Base-by-base conservation (phyloP, 2,329 filamentous ascomycete species). In the Davidsoniella eucalypti region DNA sequence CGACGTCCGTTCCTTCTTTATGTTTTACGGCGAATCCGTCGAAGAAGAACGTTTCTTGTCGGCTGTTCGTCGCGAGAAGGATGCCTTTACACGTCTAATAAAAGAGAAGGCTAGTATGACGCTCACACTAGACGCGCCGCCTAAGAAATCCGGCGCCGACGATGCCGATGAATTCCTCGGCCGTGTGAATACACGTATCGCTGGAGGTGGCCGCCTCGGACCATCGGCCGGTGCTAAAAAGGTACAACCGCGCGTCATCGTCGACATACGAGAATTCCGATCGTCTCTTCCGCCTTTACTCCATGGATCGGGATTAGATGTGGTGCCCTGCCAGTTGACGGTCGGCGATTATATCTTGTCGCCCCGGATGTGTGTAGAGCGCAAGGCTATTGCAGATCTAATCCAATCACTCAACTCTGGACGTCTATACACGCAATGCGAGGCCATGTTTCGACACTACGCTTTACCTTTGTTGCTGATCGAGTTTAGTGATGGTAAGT, bases 401-500 rank as follows among this genome's bases (percentile, higher is more conserved):
- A 90, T 96, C 64, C 81, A 81, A 51, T 95, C 87, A 1, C 87
- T 98, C 67, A 82, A 82, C 57, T 88, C 94, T 62, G 92, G 92
- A 10, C 82, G 92, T 2, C 74, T 98, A 12, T 98, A 87, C 68
- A 85, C 78, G 58, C 92, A 98, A 68, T 83, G 84, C 39, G 90
- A 96, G 65, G 80, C 84, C 44, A 96, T 98, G 90, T 82, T 93
- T 53, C 79, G 86, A 62, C 81, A 96, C 67, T 98, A 98, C 75
- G 83, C 83, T 60, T 80, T 67, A 56, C 83, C 87, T 0, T 85
- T 96, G 76, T 78, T 98, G 5, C 76, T 98, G 42, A 96, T 98
- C 60, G 92, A 98, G 64, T 98, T 98, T 63, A 88, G 95, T 62
- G 84, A 94, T 61, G 90, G 94, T 68, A 95, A 94, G 64, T 90